phyloP scores from a whole-genome alignment of 1,284 basidiomycete genomes.

The Cryptococcus sp. region DNA sequence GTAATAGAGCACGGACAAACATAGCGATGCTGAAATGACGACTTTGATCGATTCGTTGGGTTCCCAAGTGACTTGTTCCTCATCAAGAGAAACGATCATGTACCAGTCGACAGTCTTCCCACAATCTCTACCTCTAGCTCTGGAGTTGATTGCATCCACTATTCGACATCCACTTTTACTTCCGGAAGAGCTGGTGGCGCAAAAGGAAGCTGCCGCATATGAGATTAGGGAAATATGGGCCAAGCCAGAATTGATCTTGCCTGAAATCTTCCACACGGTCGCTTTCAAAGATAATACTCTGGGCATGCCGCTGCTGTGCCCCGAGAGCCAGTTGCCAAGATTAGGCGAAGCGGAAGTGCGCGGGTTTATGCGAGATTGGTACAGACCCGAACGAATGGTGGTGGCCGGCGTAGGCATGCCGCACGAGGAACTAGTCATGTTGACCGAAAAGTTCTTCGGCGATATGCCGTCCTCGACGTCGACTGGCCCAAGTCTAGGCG shows the following conservation, averaged over 20 bases:
- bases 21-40: slow-evolving; percentile 70
- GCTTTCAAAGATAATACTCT: slow-evolving; percentile 79
- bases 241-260: slow-evolving; percentile 95
- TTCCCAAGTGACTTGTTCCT: slow-evolving; percentile 89
- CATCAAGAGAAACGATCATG: slow-evolving; percentile 93
- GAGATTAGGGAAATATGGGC: slow-evolving; percentile 84
- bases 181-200: slow-evolving; percentile 76
- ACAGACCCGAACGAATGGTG: slow-evolving; percentile 88
- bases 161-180: slow-evolving; percentile 77
- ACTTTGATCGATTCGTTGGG: slow-evolving; percentile 80
- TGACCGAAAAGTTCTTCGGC: slow-evolving; percentile 81
- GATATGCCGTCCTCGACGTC: slow-evolving; percentile 58
- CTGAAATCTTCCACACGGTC: slow-evolving; percentile 83
- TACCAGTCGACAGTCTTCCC: slow-evolving; percentile 97
- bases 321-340: slow-evolving; percentile 73
- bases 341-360: slow-evolving; percentile 70
- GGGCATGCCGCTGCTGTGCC: slow-evolving; percentile 87
- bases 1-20: slow-evolving; percentile 55
- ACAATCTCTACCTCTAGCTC: slow-evolving; percentile 73
- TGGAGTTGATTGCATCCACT: slow-evolving; percentile 90
- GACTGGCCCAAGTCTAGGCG: slow-evolving; percentile 23
- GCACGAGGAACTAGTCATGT: slow-evolving; percentile 83
- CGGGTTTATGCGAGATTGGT: slow-evolving; percentile 78
- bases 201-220: slow-evolving; percentile 86
- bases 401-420: slow-evolving; percentile 90